phyloP scores from a whole-genome alignment of 2,329 filamentous ascomycete genomes.

The Tympanopsis confertula region DNA sequence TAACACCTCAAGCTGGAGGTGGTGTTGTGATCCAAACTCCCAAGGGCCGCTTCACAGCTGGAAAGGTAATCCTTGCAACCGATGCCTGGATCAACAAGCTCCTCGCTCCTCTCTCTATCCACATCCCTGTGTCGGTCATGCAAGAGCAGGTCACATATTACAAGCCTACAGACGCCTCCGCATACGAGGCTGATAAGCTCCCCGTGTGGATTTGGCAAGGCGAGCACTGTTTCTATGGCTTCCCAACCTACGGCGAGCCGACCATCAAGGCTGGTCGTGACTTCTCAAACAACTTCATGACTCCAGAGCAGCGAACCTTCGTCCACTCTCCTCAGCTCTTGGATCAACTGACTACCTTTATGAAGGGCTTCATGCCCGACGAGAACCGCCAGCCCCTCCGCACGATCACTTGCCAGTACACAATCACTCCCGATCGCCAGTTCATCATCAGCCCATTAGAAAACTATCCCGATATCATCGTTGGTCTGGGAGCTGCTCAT shows the following conservation, averaged over 20 bases:
- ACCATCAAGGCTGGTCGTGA: slow-evolving; percentile 15
- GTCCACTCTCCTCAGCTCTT: slow-evolving; percentile 12
- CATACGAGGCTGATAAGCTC: slow-evolving; percentile 7
- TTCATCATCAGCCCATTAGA: slow-evolving; percentile 14
- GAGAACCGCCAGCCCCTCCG: slow-evolving; percentile 10
- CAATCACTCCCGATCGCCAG: slow-evolving; percentile 13
- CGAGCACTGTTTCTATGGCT: slow-evolving; percentile 11
- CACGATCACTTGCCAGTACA: slow-evolving; percentile 15
- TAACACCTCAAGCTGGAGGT: slow-evolving; percentile 7
- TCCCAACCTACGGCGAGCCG: slow-evolving; percentile 14
- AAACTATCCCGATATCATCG: slow-evolving; percentile 8
- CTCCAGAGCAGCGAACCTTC: slow-evolving; percentile 13
- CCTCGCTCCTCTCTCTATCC: slow-evolving; percentile 8
- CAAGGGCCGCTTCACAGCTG: slow-evolving; percentile 8
- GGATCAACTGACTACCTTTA: slow-evolving; percentile 9
- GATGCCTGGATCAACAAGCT: slow-evolving; percentile 14
- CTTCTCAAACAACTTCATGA: slow-evolving; percentile 12
- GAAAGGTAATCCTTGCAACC: slow-evolving; percentile 11
- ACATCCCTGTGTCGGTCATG: slow-evolving; percentile 12
- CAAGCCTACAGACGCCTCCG: slow-evolving; percentile 9
- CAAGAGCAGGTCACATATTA: slow-evolving; percentile 16
- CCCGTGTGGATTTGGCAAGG: slow-evolving; percentile 15
- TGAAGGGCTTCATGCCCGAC: slow-evolving; percentile 11
- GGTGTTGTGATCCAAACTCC: slow-evolving; percentile 10
- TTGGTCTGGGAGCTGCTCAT: slow-evolving; percentile 11